Evolutionary conservation across 2,329 filamentous ascomycete species (phyloP).

Genomic region (Trichoderma lentiforme): DNA sequence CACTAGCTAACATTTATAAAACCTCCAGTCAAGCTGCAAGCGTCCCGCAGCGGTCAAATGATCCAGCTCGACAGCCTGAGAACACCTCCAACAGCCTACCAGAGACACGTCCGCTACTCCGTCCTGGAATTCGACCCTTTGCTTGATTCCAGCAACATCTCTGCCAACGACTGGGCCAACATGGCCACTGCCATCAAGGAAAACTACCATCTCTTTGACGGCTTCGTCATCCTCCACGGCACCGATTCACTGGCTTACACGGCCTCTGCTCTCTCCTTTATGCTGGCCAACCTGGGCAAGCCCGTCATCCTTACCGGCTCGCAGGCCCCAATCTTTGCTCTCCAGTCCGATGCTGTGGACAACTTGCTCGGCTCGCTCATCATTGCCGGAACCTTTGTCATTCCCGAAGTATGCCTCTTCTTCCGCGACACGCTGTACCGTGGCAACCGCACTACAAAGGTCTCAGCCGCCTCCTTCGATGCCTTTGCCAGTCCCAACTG

Average conservation of each 20-base stretch:
- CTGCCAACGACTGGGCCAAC: constrained; percentile 79
- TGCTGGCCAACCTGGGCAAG: constrained; percentile 87
- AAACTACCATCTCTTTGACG: constrained; percentile 87
- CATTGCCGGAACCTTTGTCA: constrained; percentile 86
- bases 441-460: constrained; percentile 83
- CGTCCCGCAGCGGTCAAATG: constrained; percentile 48
- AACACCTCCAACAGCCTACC: constrained; percentile 76
- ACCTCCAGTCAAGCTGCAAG: constrained; percentile 45
- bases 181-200: constrained; percentile 75
- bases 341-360: constrained; percentile 88
- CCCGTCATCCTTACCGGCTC: constrained; percentile 83
- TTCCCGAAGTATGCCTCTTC: constrained; percentile 90
- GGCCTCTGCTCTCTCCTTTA: constrained; percentile 86
- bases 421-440: constrained; percentile 90
- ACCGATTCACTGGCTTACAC: constrained; percentile 90
- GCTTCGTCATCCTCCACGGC: constrained; percentile 86
- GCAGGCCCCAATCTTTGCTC: constrained; percentile 81
- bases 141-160: constrained; percentile 87
- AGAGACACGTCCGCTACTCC: constrained; percentile 76
- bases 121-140: constrained; percentile 81
- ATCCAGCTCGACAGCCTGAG: constrained; percentile 64
- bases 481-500: constrained; percentile 89
- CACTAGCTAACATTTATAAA: neutral
- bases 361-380: constrained; percentile 86
- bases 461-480: constrained; percentile 80